Conservation (phyloP, 345 rosid genomes). For the Cardamine chenopodiifolia region DNA sequence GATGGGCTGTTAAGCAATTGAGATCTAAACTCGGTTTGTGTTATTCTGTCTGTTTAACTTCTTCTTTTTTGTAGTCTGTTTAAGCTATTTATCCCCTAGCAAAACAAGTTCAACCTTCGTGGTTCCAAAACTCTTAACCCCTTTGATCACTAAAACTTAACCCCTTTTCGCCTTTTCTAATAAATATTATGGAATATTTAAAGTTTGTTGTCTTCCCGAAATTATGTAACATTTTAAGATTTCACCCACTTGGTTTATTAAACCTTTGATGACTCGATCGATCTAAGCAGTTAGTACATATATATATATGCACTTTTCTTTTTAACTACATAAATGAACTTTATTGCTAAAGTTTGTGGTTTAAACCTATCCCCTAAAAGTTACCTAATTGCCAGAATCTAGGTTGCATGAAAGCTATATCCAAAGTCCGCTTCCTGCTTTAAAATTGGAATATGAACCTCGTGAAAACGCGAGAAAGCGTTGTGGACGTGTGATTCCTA, state of each 20-base stretch:
- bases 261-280: neutral
- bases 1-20: slow-evolving; percentile 1
- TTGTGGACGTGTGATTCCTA: neutral
- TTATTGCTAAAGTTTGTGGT: neutral
- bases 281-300: neutral
- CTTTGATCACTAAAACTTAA: neutral
- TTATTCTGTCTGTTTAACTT: neutral
- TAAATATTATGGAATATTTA: too few species aligned
- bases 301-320: neutral
- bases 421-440: neutral
- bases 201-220: neutral
- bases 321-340: neutral
- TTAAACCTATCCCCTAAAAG: neutral
- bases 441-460: too few species aligned
- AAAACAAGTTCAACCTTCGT: neutral
- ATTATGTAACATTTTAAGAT: neutral
- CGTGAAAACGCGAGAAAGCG: neutral
- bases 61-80: too few species aligned
- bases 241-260: neutral
- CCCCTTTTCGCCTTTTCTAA: neutral
- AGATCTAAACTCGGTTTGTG: neutral
- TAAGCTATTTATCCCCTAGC: neutral
- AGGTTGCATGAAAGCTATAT: neutral
- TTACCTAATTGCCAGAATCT: neutral
- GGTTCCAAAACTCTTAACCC: neutral